Evolutionary conservation across 2,329 filamentous ascomycete genomes (phyloP), one percentile per base, ranked within the genome.

Genomic region (Rugonectria rugulosa): DNA sequence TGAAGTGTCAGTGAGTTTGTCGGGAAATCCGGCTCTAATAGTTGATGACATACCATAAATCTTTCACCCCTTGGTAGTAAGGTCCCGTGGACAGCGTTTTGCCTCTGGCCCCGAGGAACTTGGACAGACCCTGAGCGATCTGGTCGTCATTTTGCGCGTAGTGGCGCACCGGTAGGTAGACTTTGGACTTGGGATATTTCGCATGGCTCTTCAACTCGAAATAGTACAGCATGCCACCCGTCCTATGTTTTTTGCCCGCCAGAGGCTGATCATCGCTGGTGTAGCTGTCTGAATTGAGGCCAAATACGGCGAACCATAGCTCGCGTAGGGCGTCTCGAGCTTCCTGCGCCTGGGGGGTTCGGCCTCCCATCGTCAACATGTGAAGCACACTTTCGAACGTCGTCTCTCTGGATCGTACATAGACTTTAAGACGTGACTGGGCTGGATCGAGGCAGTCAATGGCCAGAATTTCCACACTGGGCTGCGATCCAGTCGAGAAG

Each of bases 371-470:
- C 0, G 63, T 59, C 56, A 71, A 68, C 0, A 49, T 58, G 2
- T 72, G 63, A 1, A 34, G 34, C 6, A 75, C 65, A 1, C 64
- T 66, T 2, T 51, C 56, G 27, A 76, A 74, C 6, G 38, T 57
- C 0, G 73, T 76, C 2, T 62, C 31, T 11, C 67, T 64, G 11
- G 49, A 60, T 11, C 75, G 63, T 14, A 75, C 63, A 53, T 76
- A 77, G 29, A 77, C 61, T 44, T 77, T 75, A 24, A 76, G 57
- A 3, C 74, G 69, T 1, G 73, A 72, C 3, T 69, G 43, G 0
- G 45, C 27, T 1, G 64, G 53, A 2, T 60, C 42, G 3, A 74
- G 57, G 6, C 69, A 59, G 42, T 77, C 75, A 14, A 76, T 62
- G 0, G 72, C 73, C 17, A 76, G 37, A 54, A 75, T 72, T 7